These are phyloP conservation scores for Yamadazyma dendronema DNA, from an alignment of 1,139 yeast genomes.

Conservation along the genomic window DNA sequence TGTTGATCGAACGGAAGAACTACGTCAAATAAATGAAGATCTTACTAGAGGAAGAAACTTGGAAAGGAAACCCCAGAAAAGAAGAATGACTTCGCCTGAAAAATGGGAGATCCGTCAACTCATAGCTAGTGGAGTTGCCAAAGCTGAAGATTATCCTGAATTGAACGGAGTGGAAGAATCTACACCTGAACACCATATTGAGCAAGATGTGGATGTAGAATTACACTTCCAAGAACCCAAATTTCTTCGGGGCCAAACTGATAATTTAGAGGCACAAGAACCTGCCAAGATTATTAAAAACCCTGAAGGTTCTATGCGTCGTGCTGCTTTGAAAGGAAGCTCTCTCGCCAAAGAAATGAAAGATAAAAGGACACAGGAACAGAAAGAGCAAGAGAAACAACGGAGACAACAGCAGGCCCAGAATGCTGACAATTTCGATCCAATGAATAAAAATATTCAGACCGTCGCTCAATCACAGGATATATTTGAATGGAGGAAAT, in stretches of 20 bases:
- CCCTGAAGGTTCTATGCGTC: constrained; percentile 75
- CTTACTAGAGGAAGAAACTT: constrained; percentile 8
- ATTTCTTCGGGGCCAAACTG: constrained; percentile 60
- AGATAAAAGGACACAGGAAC: constrained; percentile 53
- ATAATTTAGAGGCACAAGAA: constrained; percentile 29
- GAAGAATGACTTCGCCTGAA: constrained; percentile 78
- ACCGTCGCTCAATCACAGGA: constrained; percentile 1
- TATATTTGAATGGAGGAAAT: constrained; percentile 27
- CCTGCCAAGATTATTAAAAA: constrained; percentile 61
- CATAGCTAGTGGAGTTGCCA: constrained; percentile 74
- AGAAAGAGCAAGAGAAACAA: constrained; percentile 42
- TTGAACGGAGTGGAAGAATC: constrained; percentile 38
- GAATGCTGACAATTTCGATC: constrained; percentile 39
- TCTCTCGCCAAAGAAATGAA: constrained; percentile 62
- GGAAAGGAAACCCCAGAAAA: constrained; percentile 17
- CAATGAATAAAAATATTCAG: constrained; percentile 28
- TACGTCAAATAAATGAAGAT: constrained; percentile 20
- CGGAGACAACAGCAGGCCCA: constrained; percentile 25
- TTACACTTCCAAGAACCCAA: constrained; percentile 67
- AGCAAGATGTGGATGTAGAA: constrained; percentile 70
- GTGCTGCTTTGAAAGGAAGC: constrained; percentile 81
- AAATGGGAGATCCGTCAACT: constrained; percentile 87
- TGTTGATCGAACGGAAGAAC: constrained; percentile 29
- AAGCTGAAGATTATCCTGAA: constrained; percentile 72
- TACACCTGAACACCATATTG: constrained; percentile 21